Conservation (phyloP, 768 basidiomycete genomes). For the Termitomyces heimii region DNA sequence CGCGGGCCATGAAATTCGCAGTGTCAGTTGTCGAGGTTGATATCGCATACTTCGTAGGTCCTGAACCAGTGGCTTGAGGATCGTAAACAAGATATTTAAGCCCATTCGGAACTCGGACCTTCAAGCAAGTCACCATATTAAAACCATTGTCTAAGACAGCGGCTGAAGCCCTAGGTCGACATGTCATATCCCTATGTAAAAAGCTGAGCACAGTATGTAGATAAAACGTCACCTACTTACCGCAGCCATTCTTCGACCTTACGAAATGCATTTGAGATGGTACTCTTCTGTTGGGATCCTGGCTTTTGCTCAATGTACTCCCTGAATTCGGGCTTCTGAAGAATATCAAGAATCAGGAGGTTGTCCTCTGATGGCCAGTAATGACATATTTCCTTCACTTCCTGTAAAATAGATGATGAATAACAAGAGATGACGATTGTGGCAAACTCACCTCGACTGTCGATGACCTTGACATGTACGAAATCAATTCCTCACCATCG, state of each 20-base stretch:
- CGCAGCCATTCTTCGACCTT: not conserved
- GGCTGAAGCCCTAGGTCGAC: not conserved
- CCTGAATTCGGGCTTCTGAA: not conserved
- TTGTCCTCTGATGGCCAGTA: not conserved
- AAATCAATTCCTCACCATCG: not conserved
- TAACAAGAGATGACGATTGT: not conserved
- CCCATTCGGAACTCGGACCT: not conserved
- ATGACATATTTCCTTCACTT: not conserved
- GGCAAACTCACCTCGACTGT: not conserved
- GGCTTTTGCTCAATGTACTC: not conserved
- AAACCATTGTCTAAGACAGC: constrained; percentile 1
- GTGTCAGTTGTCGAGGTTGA: not conserved
- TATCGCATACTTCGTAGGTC: not conserved
- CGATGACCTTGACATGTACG: not conserved
- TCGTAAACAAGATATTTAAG: not conserved
- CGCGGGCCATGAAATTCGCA: not conserved
- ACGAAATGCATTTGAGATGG: not conserved
- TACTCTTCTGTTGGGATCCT: not conserved
- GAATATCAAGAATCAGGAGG: not conserved
- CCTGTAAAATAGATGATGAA: not conserved
- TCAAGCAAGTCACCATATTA: not conserved
- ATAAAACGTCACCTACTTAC: not conserved
- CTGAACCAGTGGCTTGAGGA: not conserved
- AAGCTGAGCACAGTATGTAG: not conserved
- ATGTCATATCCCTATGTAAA: not conserved